phyloP scores from a whole-genome alignment of 352 stramenopile species.

The Plasmopara viticola region DNA sequence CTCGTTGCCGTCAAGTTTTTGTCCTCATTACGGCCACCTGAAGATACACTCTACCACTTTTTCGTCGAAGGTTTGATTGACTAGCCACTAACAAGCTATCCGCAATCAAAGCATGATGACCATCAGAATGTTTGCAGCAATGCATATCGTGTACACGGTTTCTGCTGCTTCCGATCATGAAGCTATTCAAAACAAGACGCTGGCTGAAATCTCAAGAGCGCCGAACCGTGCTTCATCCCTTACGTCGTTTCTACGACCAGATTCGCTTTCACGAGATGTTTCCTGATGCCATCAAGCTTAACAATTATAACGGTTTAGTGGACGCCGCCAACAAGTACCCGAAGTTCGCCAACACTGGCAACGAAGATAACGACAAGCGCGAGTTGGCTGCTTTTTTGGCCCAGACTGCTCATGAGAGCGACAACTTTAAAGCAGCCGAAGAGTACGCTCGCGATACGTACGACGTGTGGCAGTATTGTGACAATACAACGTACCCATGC shows the following conservation, averaged over 20 bases:
- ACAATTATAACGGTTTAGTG: conserved; percentile 35
- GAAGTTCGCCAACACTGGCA: conserved; percentile 35
- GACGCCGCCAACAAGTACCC: conserved; percentile 37
- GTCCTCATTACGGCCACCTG: no score
- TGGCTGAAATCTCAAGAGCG: no score
- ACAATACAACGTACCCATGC: conserved; percentile 28
- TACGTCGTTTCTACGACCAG: conserved; percentile 26
- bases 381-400: conserved; percentile 40
- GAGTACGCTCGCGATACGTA: conserved; percentile 37
- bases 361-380: conserved; percentile 30
- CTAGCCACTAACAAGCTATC: no score
- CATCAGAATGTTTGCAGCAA: no score
- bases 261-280: conserved; percentile 27
- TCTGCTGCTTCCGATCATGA: no score
- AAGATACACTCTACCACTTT: no score
- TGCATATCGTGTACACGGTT: no score
- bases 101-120: no score
- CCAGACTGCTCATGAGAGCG: conserved; percentile 37
- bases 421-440: conserved; percentile 34
- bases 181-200: no score
- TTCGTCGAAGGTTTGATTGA: no score
- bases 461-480: conserved; percentile 40
- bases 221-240: no score
- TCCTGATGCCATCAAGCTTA: conserved; percentile 30
- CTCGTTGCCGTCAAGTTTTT: no score